These are phyloP conservation scores for Ogataea chonburiensis DNA, from an alignment of 805 yeast genomes.

Conservation along the genomic window DNA sequence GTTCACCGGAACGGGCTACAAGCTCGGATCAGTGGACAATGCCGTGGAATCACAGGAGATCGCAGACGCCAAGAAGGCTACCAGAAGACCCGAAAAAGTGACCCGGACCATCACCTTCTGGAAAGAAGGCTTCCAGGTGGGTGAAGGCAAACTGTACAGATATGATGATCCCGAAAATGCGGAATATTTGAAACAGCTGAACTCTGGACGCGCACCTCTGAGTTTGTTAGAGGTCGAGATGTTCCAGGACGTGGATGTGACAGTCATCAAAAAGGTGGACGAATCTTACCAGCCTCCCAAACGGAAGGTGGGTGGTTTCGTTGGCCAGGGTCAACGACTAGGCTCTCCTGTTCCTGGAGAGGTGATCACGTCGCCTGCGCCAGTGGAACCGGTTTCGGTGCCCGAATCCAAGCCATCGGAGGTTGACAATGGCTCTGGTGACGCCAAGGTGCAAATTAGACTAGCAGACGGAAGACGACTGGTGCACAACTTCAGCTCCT, in stretches of 20 bases:
- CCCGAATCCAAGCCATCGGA: conserved; percentile 14
- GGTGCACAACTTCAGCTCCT: conserved; percentile 59
- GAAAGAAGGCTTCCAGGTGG: conserved; percentile 95
- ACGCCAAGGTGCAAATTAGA: conserved; percentile 76
- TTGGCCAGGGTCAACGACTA: conserved; percentile 77
- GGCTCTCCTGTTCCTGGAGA: conserved; percentile 91
- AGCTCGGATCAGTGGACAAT: conserved; percentile 47
- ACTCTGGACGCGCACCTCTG: conserved; percentile 89
- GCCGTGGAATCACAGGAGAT: conserved; percentile 33
- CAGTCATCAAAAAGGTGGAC: conserved; percentile 75
- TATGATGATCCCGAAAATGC: conserved; percentile 93
- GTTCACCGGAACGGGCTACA: conserved; percentile 53
- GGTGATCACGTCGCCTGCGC: conserved; percentile 24
- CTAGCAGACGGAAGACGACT: conserved; percentile 77
- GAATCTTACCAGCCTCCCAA: conserved; percentile 67
- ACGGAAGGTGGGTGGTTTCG: conserved; percentile 55
- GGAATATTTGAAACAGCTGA: conserved; percentile 72
- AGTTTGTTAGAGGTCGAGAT: conserved; percentile 75
- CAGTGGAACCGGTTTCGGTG: conserved; percentile 9
- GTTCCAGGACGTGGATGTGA: conserved; percentile 93
- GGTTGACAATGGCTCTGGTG: conserved; percentile 40
- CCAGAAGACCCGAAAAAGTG: conserved; percentile 46
- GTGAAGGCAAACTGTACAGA: conserved; percentile 80
- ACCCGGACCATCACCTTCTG: conserved; percentile 86
- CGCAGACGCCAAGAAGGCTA: conserved; percentile 28